phyloP scores from a whole-genome alignment of 805 yeast genomes.

The Kodamaea jinghongensis region DNA sequence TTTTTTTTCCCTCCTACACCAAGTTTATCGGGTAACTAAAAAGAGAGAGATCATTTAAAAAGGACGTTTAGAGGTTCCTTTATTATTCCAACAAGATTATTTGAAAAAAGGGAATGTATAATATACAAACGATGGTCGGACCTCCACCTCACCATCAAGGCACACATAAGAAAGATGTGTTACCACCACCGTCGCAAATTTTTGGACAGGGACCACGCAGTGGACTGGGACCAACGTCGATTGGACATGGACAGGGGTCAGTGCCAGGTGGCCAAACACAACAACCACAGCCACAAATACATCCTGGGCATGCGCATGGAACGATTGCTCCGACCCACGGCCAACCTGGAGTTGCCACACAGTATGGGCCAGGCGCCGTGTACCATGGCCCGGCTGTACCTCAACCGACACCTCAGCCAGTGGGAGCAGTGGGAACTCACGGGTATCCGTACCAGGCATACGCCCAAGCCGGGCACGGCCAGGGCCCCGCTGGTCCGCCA shows the following conservation, averaged over 20 bases:
- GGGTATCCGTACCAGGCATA: neutral
- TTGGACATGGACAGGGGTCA: no score
- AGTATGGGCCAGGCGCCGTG: no score
- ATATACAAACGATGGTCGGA: constrained; percentile 9
- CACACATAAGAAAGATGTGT: neutral
- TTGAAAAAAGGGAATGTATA: constrained; percentile 6
- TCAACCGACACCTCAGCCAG: no score
- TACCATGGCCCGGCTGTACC: no score
- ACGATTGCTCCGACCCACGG: neutral
- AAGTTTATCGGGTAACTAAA: no score
- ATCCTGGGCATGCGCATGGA: constrained; percentile 1
- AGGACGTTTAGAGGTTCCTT: no score
- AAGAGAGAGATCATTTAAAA: no score
- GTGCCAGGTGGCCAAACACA: constrained; percentile 1
- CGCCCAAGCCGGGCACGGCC: constrained; percentile 1
- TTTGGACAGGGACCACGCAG: neutral
- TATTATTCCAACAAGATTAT: no score
- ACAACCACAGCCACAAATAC: neutral
- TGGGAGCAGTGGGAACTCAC: no score
- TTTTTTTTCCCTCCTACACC: no score
- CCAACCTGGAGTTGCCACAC: neutral
- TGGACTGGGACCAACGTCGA: no score
- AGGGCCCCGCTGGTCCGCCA: neutral
- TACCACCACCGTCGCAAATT: constrained; percentile 2
- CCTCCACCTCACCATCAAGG: constrained; percentile 4